phyloP scores from a whole-genome alignment of 1,284 basidiomycete species.

The Singerocomus inundabilis region DNA sequence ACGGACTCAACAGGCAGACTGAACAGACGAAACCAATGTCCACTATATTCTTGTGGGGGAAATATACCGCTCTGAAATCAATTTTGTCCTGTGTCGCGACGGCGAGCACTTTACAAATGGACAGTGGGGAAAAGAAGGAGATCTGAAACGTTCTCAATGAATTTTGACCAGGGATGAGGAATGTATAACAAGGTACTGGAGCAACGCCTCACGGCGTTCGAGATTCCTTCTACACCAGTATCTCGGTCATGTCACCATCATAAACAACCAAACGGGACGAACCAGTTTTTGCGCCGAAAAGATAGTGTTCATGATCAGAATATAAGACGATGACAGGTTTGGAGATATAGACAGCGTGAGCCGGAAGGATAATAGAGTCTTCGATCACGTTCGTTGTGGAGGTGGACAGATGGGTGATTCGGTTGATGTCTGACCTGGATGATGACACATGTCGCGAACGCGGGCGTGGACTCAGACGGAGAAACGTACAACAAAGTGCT shows the following conservation, averaged over 20 bases:
- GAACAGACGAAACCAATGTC: constrained; percentile 98
- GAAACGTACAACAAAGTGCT: constrained; percentile 74
- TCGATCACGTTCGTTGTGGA: constrained; percentile 34
- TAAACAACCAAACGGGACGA: constrained; percentile 4
- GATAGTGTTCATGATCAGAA: constrained; percentile 98
- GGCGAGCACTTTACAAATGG: constrained; percentile 75
- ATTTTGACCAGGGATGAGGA: not conserved
- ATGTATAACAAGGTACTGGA: constrained; percentile 85
- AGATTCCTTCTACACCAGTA: constrained; percentile 74
- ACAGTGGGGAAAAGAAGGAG: constrained; percentile 82
- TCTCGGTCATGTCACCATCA: not conserved
- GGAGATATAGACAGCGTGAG: constrained; percentile 92
- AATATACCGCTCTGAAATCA: constrained; percentile 97
- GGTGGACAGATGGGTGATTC: constrained; percentile 51
- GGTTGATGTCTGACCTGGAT: constrained; percentile 73
- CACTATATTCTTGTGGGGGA: constrained; percentile 96
- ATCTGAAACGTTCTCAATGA: constrained; percentile 54
- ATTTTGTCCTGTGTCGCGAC: constrained; percentile 93
- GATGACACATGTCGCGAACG: constrained; percentile 1
- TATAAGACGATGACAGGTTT: constrained; percentile 84
- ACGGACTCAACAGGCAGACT: constrained; percentile 92
- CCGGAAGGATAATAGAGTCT: constrained; percentile 49
- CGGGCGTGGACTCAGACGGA: not conserved
- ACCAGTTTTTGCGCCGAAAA: constrained; percentile 98
- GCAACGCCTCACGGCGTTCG: constrained; percentile 74